A percentile compares a stretch with the other conserved stretches of the same genome.
Evolutionary conservation across 2,329 filamentous ascomycete genomes (phyloP).

Genomic region (Xylariaceae sp.): DNA sequence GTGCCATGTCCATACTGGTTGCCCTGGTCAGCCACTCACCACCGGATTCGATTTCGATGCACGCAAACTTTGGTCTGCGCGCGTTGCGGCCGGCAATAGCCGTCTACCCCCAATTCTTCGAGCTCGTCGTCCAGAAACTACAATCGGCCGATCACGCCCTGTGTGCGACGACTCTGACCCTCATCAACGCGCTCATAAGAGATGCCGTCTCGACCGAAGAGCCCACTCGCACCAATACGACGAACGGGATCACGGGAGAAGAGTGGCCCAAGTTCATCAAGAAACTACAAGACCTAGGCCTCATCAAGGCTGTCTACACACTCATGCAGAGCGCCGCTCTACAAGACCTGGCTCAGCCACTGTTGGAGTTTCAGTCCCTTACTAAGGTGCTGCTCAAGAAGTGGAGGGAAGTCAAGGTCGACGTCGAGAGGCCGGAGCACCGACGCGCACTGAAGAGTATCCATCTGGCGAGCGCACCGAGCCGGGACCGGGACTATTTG

Average conservation of each 20-base stretch:
- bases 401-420: constrained; percentile 81
- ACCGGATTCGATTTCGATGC: constrained; percentile 35
- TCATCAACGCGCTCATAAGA: constrained; percentile 91
- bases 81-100: constrained; percentile 89
- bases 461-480: constrained; percentile 73
- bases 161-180: constrained; percentile 89
- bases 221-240: constrained; percentile 30
- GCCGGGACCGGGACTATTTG: constrained; percentile 27
- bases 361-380: constrained; percentile 88
- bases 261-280: constrained; percentile 98
- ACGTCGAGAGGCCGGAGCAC: constrained; percentile 83
- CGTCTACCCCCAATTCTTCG: constrained; percentile 87
- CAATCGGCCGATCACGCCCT: constrained; percentile 92
- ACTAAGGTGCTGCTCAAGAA: constrained; percentile 82
- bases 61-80: constrained; percentile 76
- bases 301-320: constrained; percentile 85
- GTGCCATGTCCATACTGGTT: constrained; percentile 94
- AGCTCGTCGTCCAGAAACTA: constrained; percentile 85
- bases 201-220: constrained; percentile 79
- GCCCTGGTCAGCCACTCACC: constrained; percentile 83
- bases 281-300: constrained; percentile 81
- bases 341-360: constrained; percentile 81
- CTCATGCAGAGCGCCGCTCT: constrained; percentile 93
- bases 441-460: constrained; percentile 79
- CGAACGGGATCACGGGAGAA: constrained; percentile 40